Base-by-base conservation (phyloP, 1,284 basidiomycete genomes). In the Erythrobasidium hasegawianum region DNA sequence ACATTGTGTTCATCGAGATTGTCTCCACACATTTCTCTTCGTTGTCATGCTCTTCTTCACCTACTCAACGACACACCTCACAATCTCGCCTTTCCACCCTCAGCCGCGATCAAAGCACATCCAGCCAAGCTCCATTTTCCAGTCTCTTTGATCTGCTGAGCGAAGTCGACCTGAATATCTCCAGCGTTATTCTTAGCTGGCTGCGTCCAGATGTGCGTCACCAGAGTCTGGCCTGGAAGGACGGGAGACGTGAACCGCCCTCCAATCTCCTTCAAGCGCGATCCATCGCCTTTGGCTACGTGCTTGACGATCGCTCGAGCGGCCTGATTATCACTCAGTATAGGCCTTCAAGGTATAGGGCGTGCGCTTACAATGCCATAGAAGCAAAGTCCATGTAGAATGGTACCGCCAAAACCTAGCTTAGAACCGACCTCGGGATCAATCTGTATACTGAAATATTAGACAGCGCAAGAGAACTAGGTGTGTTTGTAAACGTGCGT, bases 221-320 rank as follows among this genome's bases (percentile, higher is more conserved):
- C 86, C 39, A 91, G 81, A 55, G 45, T 64, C 74, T 75, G 87
- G 0, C 88, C 89, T 13, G 88, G 88, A 75, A 83, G 85, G 10
- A 90, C 88, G 38, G 89, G 88, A 1, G 86, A 81, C 0, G 88
- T 89, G 79, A 91, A 91, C 39, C 87, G 81, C 40, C 82, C 85
- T 1, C 57, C 64, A 57, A 67, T 67, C 39, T 67, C 81, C 68
- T 81, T 84, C 68, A 91, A 79, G 4, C 85, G 79, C 1, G 78
- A 79, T 0, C 86, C 81, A 70, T 87, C 82, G 43, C 81, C 82
- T 0, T 80, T 81, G 0, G 83, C 87, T 22, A 86, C 80, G 3
- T 81, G 80, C 57, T 82, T 81, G 65, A 91, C 80, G 52, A 91
- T 77, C 0, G 83, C 86, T 43, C 89, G 85, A 1, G 87, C 89